Base-by-base conservation (phyloP, 1,284 basidiomycete genomes). In the Ganoderma resinaceum region DNA sequence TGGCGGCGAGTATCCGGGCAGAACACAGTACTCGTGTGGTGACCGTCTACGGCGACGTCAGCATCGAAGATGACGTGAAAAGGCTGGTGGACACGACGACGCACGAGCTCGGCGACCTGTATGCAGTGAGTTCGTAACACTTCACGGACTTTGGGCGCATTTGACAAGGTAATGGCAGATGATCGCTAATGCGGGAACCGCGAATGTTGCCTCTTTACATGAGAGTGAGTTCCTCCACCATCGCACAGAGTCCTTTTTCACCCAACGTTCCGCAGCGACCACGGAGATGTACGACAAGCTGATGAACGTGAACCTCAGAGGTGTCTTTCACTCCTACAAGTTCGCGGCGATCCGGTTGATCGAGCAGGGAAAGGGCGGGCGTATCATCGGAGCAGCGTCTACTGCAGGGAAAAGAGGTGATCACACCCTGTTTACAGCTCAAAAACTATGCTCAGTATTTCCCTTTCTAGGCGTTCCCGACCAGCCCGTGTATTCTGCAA, bases 241-340 rank as follows among this genome's bases (percentile, higher is more conserved):
- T 29, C 35, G 29, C 46, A n/a, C 11, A 63, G 6, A 18, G 12
- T 18, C 6, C 12, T 1, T 40, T 33, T 29, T 63, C 52, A 55
- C n/a, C 12, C 0, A 40, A 26, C 52, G 3, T 7, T 6, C 8
- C 26, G 52, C 42, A 72, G 78, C 70, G 2, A 61, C 73, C 5
- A 65, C 70, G n/a, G 76, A 77, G 38, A 71, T 76, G 2, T 70
- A 76, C 53, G 78, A 80, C 65, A 71, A 69, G 26, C 60, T 80
- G 1, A 69, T 77, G 58, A 65, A 70, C 31, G 71, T 81, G 43
- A 82, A 82, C 70, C 67, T 78, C 29, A 76, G 75, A 43, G 80
- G 81, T 18, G 75, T 78, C 6, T 77, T 81, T 65, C 70, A 79
- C 26, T 78, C 75, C 70, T 82, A 80, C 75, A 80, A 81, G 71